Evolutionary conservation across 495 filamentous ascomycete genomes (phyloP).

Genomic region (Apodospora peruviana): DNA sequence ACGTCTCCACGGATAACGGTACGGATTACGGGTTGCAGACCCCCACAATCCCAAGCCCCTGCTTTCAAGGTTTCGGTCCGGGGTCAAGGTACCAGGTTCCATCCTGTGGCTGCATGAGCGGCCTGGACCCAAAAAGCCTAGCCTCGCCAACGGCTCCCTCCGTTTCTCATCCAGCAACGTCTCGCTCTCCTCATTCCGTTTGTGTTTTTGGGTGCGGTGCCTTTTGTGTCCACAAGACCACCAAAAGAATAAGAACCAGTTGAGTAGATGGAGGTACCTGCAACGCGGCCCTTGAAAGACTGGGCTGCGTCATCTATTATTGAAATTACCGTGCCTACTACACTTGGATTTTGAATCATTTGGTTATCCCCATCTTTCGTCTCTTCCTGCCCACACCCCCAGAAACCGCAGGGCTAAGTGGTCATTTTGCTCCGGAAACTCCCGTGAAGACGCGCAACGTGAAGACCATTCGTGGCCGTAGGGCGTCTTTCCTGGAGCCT

Average conservation of each 20-base stretch:
- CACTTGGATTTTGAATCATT: too few relatives aligned
- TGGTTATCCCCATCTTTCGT: too few relatives aligned
- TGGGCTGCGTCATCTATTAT: too few relatives aligned
- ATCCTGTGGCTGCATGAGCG: not conserved
- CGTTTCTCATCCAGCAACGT: not conserved
- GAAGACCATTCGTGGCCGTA: too few relatives aligned
- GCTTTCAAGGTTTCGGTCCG: slow-evolving; percentile 2
- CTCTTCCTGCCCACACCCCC: too few relatives aligned
- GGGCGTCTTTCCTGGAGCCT: too few relatives aligned
- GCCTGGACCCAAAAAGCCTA: not conserved
- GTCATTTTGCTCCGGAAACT: not conserved
- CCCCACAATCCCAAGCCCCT: not conserved
- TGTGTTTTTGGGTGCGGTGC: not conserved
- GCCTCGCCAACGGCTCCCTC: slow-evolving; percentile 1
- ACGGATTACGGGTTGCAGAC: too few relatives aligned
- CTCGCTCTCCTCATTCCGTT: not conserved
- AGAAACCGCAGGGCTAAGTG: too few relatives aligned
- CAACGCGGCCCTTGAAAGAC: not conserved
- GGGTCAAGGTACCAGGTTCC: not conserved
- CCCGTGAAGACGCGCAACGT: not conserved
- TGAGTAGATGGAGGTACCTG: not conserved
- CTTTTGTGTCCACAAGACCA: not conserved
- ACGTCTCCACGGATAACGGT: too few relatives aligned
- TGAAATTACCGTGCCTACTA: not conserved
- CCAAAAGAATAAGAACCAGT: too few relatives aligned